These are phyloP conservation scores for Cryptosporidium parvum DNA, from an alignment of 169 alveolate species.

Conservation along the genomic window DNA sequence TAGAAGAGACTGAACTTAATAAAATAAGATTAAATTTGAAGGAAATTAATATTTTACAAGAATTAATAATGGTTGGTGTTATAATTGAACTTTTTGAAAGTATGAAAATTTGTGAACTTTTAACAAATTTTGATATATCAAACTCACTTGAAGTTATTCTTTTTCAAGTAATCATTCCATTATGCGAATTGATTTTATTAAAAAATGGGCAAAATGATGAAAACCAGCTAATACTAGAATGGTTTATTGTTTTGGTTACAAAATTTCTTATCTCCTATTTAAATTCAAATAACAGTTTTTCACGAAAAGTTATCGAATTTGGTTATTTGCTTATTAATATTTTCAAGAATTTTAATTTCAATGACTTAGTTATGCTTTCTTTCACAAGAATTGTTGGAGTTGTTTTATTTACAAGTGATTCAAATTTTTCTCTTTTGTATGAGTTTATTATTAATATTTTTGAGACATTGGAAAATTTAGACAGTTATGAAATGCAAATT, in stretches of 20 bases:
- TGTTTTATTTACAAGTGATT: constrained; percentile 24
- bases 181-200: neutral
- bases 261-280: constrained; percentile 33
- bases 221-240: constrained; percentile 19
- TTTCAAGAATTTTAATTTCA: neutral
- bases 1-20: neutral
- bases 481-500: constrained; percentile 28
- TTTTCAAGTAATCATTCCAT: constrained; percentile 41
- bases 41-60: neutral
- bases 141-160: constrained; percentile 17
- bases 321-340: constrained; percentile 12
- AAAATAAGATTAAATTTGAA: neutral
- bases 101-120: neutral
- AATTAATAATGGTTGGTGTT: constrained; percentile 27
- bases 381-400: constrained; percentile 46
- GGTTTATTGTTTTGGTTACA: constrained; percentile 30
- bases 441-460: constrained; percentile 21
- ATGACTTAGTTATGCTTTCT: constrained; percentile 20
- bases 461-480: constrained; percentile 2
- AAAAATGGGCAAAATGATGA: neutral
- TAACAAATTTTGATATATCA: constrained; percentile 50
- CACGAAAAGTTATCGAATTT: constrained; percentile 26
- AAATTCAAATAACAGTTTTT: constrained; percentile 28
- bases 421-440: constrained; percentile 7
- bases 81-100: constrained; percentile 24